Evolutionary conservation across 805 yeast species (phyloP).

Genomic region (Starmerella powellii): DNA sequence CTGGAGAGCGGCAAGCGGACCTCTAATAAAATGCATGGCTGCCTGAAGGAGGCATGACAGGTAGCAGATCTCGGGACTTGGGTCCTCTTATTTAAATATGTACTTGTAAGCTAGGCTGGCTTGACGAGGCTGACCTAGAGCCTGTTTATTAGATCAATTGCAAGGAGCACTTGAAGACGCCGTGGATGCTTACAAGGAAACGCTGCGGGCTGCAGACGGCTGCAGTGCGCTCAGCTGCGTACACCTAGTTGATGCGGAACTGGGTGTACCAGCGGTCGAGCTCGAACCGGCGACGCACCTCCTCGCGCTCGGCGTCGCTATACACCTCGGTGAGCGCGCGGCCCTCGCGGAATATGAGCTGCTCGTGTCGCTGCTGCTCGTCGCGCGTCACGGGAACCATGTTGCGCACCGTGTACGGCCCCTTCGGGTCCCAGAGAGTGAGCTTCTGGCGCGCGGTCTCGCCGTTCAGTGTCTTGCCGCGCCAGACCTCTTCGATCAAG

Average conservation of each 20-base stretch:
- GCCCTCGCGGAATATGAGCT: conserved; percentile 57
- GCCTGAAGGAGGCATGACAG: too few species aligned
- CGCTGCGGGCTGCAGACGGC: too few species aligned
- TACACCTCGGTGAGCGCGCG: conserved; percentile 54
- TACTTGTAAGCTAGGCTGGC: too few species aligned
- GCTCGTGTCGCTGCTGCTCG: conserved; percentile 73
- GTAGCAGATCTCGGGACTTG: too few species aligned
- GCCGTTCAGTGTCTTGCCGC: conserved; percentile 85
- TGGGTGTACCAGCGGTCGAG: conserved; percentile 67
- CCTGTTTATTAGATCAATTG: too few species aligned
- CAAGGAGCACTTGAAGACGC: too few species aligned
- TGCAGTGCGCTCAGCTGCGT: too few species aligned
- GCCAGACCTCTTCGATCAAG: conserved; percentile 78
- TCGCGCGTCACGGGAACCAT: conserved; percentile 80
- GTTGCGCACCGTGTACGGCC: conserved; percentile 59
- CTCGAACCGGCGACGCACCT: conserved; percentile 47
- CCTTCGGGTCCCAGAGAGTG: conserved; percentile 68
- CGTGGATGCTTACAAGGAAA: too few species aligned
- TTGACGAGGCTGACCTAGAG: too few species aligned
- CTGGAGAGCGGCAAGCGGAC: too few species aligned
- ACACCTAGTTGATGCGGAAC: conserved; percentile 32
- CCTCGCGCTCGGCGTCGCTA: conserved; percentile 41
- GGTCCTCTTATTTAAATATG: too few species aligned
- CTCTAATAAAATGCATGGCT: too few species aligned
- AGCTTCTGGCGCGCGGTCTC: conserved; percentile 68